Evolutionary conservation across 2,329 filamentous ascomycete species (phyloP).

Genomic region (Nothomitra cinnamomea): DNA sequence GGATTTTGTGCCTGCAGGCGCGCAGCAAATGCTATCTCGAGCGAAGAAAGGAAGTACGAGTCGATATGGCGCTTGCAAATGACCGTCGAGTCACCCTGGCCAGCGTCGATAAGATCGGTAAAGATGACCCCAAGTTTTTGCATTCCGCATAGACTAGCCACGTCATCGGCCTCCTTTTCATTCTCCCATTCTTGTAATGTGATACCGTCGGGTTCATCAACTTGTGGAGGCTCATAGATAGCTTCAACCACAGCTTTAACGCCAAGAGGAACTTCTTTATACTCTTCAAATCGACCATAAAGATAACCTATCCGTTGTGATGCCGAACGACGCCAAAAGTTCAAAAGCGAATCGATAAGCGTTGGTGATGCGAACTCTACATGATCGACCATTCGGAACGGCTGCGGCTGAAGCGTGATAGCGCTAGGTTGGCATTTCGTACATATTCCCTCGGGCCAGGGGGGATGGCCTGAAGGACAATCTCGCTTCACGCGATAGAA

Average conservation of each 20-base stretch:
- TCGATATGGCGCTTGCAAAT: constrained; percentile 92
- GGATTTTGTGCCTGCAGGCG: constrained; percentile 77
- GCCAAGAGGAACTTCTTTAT: constrained; percentile 80
- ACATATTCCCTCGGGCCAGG: constrained; percentile 93
- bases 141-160: constrained; percentile 69
- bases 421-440: constrained; percentile 96
- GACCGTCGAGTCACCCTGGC: constrained; percentile 66
- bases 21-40: constrained; percentile 80
- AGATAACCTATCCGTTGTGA: constrained; percentile 74
- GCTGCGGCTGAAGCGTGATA: constrained; percentile 84
- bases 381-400: constrained; percentile 94
- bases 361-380: constrained; percentile 82
- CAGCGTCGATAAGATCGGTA: constrained; percentile 76
- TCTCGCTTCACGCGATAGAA: constrained; percentile 78
- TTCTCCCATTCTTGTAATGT: constrained; percentile 73
- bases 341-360: constrained; percentile 76
- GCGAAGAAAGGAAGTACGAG: constrained; percentile 83
- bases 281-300: constrained; percentile 82
- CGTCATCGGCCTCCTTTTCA: constrained; percentile 61
- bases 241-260: constrained; percentile 93
- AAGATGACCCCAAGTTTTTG: constrained; percentile 86
- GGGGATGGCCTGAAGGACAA: constrained; percentile 82
- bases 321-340: constrained; percentile 80
- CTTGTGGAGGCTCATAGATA: constrained; percentile 89
- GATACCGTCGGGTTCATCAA: constrained; percentile 76